Evolutionary conservation across 495 filamentous ascomycete species (phyloP).

Genomic region (Talaromyces ruber): DNA sequence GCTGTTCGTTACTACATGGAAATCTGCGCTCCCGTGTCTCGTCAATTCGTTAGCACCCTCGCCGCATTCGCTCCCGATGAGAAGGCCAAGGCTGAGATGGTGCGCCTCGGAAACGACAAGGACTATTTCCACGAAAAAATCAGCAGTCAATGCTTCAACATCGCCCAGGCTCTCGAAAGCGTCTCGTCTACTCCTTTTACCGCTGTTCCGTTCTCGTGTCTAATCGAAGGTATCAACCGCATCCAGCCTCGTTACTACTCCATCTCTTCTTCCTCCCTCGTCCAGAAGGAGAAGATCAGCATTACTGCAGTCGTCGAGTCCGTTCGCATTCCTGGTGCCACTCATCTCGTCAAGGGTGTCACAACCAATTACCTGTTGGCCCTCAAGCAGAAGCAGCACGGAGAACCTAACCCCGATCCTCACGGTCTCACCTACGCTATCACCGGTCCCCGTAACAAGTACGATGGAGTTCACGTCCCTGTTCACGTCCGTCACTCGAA

Average conservation of each 20-base stretch:
- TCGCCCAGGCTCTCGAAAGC: slow-evolving; percentile 76
- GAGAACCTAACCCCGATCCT: slow-evolving; percentile 74
- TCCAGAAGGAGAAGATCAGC: slow-evolving; percentile 88
- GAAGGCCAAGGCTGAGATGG: slow-evolving; percentile 72
- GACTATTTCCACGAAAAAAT: slow-evolving; percentile 93
- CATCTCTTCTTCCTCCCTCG: slow-evolving; percentile 92
- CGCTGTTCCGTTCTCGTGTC: slow-evolving; percentile 82
- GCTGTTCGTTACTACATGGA: slow-evolving; percentile 95
- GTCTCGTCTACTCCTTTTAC: slow-evolving; percentile 69
- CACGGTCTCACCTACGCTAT: slow-evolving; percentile 87
- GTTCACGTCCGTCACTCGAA: slow-evolving; percentile 97
- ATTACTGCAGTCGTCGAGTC: slow-evolving; percentile 94
- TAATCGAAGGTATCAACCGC: slow-evolving; percentile 91
- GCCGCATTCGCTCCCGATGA: slow-evolving; percentile 89
- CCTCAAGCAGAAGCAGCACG: slow-evolving; percentile 94
- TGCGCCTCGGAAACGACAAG: slow-evolving; percentile 83
- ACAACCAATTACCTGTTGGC: slow-evolving; percentile 96
- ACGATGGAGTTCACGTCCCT: slow-evolving; percentile 91
- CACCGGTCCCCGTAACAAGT: slow-evolving; percentile 88
- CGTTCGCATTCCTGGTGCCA: slow-evolving; percentile 62
- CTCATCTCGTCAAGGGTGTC: slow-evolving; percentile 83
- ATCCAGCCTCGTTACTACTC: slow-evolving; percentile 98
- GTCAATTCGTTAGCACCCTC: slow-evolving; percentile 84
- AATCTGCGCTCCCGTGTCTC: slow-evolving; percentile 89
- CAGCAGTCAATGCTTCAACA: slow-evolving; percentile 74